phyloP scores from a whole-genome alignment of 2,329 filamentous ascomycete species.

The Neophaeococcomyces aloes region DNA sequence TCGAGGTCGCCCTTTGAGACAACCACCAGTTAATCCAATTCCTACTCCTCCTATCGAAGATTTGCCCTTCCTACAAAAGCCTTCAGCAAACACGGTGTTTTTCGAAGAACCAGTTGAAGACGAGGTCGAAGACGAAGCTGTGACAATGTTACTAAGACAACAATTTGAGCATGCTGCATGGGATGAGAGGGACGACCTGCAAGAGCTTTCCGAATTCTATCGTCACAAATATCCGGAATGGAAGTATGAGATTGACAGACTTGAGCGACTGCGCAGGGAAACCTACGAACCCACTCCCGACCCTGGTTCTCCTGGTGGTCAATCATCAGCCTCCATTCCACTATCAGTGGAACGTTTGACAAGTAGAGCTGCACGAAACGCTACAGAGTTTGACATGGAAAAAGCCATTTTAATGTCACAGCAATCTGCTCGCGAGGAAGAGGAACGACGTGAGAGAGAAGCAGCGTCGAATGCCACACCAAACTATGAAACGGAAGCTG shows the following conservation, averaged over 20 bases:
- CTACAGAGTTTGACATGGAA: constrained; percentile 41
- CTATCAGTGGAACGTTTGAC: constrained; percentile 24
- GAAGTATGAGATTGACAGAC: constrained; percentile 33
- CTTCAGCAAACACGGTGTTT: constrained; percentile 36
- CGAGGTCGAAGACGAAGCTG: constrained; percentile 29
- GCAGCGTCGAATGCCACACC: constrained; percentile 35
- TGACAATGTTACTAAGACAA: constrained; percentile 30
- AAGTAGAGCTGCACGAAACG: constrained; percentile 34
- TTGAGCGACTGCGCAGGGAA: constrained; percentile 32
- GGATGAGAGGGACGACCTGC: constrained; percentile 31
- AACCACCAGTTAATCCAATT: constrained; percentile 20
- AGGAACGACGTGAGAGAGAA: constrained; percentile 33
- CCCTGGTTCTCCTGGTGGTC: constrained; percentile 27
- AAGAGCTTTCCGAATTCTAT: constrained; percentile 28
- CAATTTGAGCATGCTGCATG: constrained; percentile 31
- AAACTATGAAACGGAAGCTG: constrained; percentile 36
- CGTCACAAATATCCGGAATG: constrained; percentile 34
- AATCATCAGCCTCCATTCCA: constrained; percentile 21
- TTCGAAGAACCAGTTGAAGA: constrained; percentile 23
- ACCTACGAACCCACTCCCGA: constrained; percentile 29
- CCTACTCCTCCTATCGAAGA: constrained; percentile 31
- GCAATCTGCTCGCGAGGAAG: constrained; percentile 39
- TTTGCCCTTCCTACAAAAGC: constrained; percentile 36
- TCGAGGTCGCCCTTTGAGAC: constrained; percentile 17
- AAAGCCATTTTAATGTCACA: constrained; percentile 39